These are phyloP conservation scores for Termitomyces sp. DNA, from an alignment of 1,284 basidiomycete species.

Conservation along the genomic window DNA sequence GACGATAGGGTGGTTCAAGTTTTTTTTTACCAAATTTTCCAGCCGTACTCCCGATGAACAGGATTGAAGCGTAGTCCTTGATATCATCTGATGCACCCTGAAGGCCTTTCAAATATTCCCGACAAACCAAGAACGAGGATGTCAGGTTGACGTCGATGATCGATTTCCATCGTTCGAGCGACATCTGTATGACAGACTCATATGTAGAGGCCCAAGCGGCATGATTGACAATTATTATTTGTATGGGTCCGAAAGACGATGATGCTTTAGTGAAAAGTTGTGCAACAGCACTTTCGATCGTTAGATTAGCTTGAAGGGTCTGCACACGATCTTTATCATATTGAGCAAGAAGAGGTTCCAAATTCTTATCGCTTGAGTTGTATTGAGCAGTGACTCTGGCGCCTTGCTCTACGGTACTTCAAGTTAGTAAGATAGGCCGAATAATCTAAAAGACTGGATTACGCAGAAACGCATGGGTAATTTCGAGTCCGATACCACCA, in stretches of 20 bases:
- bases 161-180: conserved; percentile 58
- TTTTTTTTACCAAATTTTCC: conserved; percentile 56
- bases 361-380: conserved; percentile 47
- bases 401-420: conserved; percentile 48
- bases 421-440: not conserved
- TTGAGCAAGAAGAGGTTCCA: conserved; percentile 39
- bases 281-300: conserved; percentile 48
- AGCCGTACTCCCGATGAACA: conserved; percentile 67
- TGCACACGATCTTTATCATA: conserved; percentile 34
- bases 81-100: conserved; percentile 33
- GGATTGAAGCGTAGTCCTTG: conserved; percentile 53
- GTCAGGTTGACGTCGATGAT: conserved; percentile 65
- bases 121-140: conserved; percentile 60
- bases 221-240: conserved; percentile 63
- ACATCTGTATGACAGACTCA: conserved; percentile 53
- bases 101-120: conserved; percentile 54
- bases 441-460: conserved; percentile 15
- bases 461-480: conserved; percentile 51
- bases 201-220: conserved; percentile 48
- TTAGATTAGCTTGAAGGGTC: conserved; percentile 53
- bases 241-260: conserved; percentile 44
- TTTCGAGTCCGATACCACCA: conserved; percentile 64
- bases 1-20: not conserved
- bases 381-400: conserved; percentile 73
- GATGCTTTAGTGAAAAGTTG: conserved; percentile 38